Evolutionary conservation across 306 rosid genomes (phyloP).

Genomic region (Vachellia collinsii): DNA sequence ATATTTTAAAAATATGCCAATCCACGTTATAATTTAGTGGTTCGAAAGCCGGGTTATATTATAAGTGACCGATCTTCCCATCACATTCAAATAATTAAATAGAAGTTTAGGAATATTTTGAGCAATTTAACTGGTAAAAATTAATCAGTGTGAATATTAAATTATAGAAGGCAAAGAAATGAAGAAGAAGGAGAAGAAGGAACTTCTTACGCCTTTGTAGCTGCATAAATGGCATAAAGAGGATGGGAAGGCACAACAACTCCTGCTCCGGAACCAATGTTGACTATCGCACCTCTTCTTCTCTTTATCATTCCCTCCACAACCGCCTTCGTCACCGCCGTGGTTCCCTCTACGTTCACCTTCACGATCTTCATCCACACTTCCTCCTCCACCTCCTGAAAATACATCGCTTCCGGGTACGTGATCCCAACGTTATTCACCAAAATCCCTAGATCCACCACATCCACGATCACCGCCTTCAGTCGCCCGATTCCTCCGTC

Average conservation of each 20-base stretch:
- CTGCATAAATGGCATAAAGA: conserved; percentile 73
- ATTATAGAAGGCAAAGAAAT: neutral
- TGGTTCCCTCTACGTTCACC: conserved; percentile 71
- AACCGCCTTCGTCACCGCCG: conserved; percentile 57
- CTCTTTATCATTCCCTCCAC: conserved; percentile 56
- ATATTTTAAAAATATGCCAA: too few species aligned
- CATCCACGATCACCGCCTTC: conserved; percentile 38
- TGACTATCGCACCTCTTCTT: conserved; percentile 70
- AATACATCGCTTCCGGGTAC: conserved; percentile 59
- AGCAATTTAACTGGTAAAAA: too few species aligned
- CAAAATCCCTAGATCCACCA: conserved; percentile 61
- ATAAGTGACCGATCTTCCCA: too few species aligned
- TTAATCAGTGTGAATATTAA: too few species aligned
- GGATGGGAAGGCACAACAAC: conserved; percentile 84
- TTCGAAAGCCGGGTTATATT: too few species aligned
- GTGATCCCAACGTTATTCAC: conserved; percentile 76
- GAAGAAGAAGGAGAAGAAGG: neutral
- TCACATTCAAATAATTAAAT: too few species aligned
- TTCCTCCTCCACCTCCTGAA: conserved; percentile 65
- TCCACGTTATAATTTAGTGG: too few species aligned
- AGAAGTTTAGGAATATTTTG: too few species aligned
- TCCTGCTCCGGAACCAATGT: conserved; percentile 76
- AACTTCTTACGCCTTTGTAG: conserved; percentile 80
- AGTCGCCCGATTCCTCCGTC: conserved; percentile 33
- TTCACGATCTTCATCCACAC: conserved; percentile 65